Percentiles rank a stretch among this genome's conserved stretches.
Evolutionary conservation across 2,329 filamentous ascomycete genomes (phyloP).

Genomic region (Calonectria montana): DNA sequence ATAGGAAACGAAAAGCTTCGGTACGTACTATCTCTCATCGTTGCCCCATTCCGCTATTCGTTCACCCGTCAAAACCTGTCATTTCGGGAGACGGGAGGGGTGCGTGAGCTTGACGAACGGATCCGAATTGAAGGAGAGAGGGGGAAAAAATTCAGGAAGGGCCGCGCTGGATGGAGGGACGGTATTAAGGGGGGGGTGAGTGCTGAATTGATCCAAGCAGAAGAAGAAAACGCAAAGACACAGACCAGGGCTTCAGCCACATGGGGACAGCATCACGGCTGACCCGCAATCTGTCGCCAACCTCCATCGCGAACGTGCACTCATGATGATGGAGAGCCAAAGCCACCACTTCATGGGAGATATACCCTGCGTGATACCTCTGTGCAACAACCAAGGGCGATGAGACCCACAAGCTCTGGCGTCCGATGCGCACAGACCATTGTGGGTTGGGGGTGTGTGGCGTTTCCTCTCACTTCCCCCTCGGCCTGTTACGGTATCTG

Average conservation of each 20-base stretch:
- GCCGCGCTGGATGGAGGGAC: not conserved
- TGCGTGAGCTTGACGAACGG: not conserved
- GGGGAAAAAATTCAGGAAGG: slow-evolving; percentile 20
- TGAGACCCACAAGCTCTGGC: slow-evolving; percentile 7
- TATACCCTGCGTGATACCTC: not conserved
- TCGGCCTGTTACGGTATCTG: not conserved
- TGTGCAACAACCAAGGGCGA: not conserved
- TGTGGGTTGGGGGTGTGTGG: slow-evolving; percentile 27
- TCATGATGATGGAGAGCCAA: not conserved
- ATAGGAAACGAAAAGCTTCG: slow-evolving; percentile 5
- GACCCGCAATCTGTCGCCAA: slow-evolving; percentile 30
- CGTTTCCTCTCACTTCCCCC: not conserved
- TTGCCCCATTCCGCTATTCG: not conserved
- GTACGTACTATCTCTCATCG: not conserved
- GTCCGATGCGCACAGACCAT: slow-evolving; percentile 30
- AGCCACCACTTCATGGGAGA: not conserved
- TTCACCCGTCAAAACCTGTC: not conserved
- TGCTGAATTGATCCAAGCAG: not conserved
- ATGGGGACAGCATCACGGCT: slow-evolving; percentile 24
- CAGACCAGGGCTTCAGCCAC: slow-evolving; percentile 19
- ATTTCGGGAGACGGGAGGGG: slow-evolving; percentile 3
- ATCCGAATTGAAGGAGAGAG: slow-evolving; percentile 3
- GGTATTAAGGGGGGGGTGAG: slow-evolving; percentile 18
- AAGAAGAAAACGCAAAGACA: not conserved
- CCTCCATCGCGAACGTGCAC: slow-evolving; percentile 7